Conservation (phyloP, 208 protist genomes). For the Crithidia mellificae region DNA sequence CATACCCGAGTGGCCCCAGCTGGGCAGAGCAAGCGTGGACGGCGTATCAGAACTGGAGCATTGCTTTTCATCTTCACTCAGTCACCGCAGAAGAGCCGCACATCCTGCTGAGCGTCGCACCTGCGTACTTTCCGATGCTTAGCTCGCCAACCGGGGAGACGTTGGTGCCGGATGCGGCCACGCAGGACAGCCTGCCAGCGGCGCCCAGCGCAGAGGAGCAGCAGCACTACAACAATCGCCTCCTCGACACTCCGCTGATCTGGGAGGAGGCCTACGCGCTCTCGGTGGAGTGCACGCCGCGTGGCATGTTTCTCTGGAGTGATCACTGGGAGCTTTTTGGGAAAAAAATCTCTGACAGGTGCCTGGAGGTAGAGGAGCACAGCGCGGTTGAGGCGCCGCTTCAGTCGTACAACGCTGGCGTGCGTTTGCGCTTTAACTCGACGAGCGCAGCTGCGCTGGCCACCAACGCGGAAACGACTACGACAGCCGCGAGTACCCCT, state of each 20-base stretch:
- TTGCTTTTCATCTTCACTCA: slow-evolving; percentile 46
- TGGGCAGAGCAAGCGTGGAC: slow-evolving; percentile 28
- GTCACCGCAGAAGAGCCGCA: slow-evolving; percentile 42
- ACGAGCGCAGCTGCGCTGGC: neutral
- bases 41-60: slow-evolving; percentile 53
- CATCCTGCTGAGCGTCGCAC: slow-evolving; percentile 72
- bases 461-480: neutral
- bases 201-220: slow-evolving; percentile 46
- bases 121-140: slow-evolving; percentile 54
- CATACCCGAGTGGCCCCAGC: neutral
- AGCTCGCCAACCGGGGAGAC: slow-evolving; percentile 21
- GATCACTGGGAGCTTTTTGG: slow-evolving; percentile 68
- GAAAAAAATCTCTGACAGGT: slow-evolving; percentile 26
- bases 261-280: slow-evolving; percentile 76
- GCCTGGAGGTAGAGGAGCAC: slow-evolving; percentile 16
- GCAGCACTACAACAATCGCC: slow-evolving; percentile 46
- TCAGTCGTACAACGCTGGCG: neutral
- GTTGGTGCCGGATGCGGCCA: slow-evolving; percentile 11
- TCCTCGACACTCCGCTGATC: slow-evolving; percentile 80
- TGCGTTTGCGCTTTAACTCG: slow-evolving; percentile 11
- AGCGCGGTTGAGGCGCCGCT: neutral
- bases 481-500: neutral
- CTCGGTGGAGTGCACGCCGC: slow-evolving; percentile 59
- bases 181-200: slow-evolving; percentile 14
- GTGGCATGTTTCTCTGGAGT: slow-evolving; percentile 73